phyloP scores from a whole-genome alignment of 2,329 filamentous ascomycete genomes.

The Aspergillus fructus region DNA sequence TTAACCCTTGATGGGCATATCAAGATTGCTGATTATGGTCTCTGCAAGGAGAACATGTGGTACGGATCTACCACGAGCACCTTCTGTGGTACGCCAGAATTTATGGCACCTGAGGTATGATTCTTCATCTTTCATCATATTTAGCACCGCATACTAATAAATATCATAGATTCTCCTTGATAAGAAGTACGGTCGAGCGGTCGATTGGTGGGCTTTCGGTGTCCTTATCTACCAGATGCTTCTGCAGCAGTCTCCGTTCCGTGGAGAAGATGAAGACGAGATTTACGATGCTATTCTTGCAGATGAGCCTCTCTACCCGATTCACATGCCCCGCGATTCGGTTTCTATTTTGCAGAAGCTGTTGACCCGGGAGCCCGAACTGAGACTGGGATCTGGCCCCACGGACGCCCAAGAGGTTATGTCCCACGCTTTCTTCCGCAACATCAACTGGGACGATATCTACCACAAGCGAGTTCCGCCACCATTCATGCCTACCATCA shows the following conservation, averaged over 20 bases:
- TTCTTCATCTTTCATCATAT: conserved; percentile 2
- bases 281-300: conserved; percentile 98
- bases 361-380: conserved; percentile 89
- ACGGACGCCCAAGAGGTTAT: conserved; percentile 98
- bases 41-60: conserved; percentile 99
- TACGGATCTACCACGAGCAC: conserved; percentile 95
- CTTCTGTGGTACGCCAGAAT: conserved; percentile 98
- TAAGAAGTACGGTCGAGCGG: conserved; percentile 95
- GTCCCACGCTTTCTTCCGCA: conserved; percentile 97
- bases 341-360: conserved; percentile 98
- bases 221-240: conserved; percentile 99
- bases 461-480: conserved; percentile 90
- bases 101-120: conserved; percentile 94
- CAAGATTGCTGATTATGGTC: conserved; percentile 97
- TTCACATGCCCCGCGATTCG: conserved; percentile 97
- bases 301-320: conserved; percentile 95
- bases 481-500: conserved; percentile 87
- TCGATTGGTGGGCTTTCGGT: conserved; percentile 99
- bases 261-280: conserved; percentile 97
- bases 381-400: conserved; percentile 87
- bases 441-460: conserved; percentile 98
- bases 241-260: conserved; percentile 96
- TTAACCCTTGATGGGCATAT: conserved; percentile 94
- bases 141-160: conserved; percentile 16
- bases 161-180: conserved; percentile 77